phyloP scores from a whole-genome alignment of 202 grass and related monocot species.

The Musa balbisiana region DNA sequence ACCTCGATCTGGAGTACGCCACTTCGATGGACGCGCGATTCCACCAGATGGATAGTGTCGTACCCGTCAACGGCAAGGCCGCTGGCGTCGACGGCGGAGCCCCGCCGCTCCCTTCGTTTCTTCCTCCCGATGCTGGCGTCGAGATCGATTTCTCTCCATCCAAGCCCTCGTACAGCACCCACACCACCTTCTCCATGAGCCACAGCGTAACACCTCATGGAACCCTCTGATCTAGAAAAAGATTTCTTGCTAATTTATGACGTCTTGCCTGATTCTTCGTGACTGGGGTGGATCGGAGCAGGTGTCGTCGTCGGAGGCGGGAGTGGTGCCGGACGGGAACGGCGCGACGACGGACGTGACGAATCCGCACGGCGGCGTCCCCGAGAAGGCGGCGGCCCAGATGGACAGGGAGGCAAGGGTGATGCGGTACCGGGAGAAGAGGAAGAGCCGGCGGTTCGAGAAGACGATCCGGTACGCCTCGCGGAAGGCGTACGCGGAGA shows the following conservation, averaged over 20 bases:
- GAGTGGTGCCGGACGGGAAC: not conserved
- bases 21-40: not conserved
- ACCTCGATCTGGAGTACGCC: conserved; percentile 5
- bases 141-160: conserved; percentile 2
- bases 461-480: conserved; percentile 10
- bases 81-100: not conserved
- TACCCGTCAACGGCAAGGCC: not conserved
- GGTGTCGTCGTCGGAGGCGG: conserved; percentile 11
- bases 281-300: not conserved
- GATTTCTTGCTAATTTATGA: not conserved
- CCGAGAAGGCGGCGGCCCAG: not conserved
- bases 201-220: conserved; percentile 1
- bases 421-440: conserved; percentile 7
- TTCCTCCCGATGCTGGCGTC: not conserved
- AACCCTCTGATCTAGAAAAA: not conserved
- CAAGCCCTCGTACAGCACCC: not conserved
- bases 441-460: conserved; percentile 9
- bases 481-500: conserved; percentile 1
- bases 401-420: not conserved
- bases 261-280: not conserved
- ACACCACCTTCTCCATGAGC: not conserved
- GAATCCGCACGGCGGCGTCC: not conserved
- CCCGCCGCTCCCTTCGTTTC: not conserved
- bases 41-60: not conserved
- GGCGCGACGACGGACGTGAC: conserved; percentile 6